Percentiles rank a stretch among this genome's conserved stretches.
These are phyloP conservation scores for Ceratocystis harringtonii DNA, from an alignment of 2,329 filamentous ascomycete species.

Conservation along the genomic window DNA sequence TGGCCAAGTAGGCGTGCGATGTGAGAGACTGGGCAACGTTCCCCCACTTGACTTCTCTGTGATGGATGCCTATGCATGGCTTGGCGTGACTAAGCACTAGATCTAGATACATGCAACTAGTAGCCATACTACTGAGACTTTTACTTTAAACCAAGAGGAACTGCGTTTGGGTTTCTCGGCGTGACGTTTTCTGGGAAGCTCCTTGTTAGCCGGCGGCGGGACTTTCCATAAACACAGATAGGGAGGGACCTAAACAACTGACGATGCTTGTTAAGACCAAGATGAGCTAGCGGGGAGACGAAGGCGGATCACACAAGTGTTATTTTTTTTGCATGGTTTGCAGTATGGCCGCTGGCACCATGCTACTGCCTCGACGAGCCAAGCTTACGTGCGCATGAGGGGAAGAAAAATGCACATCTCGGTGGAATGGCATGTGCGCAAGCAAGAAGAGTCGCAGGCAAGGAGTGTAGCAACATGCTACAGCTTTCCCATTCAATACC, in stretches of 20 bases:
- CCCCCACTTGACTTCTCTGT: too few species aligned
- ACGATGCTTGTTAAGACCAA: background rate
- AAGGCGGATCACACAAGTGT: background rate
- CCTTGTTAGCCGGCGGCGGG: background rate
- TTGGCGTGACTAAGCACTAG: too few species aligned
- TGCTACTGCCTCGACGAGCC: background rate
- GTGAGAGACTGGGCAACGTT: too few species aligned
- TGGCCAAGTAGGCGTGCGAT: background rate
- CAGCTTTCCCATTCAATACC: background rate
- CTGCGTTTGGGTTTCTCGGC: background rate
- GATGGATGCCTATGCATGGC: too few species aligned
- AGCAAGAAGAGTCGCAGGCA: background rate
- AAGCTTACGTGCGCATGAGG: background rate
- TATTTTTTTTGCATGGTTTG: background rate
- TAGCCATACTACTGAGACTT: too few species aligned
- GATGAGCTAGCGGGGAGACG: background rate
- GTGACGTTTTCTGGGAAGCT: background rate
- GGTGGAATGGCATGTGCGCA: constrained; percentile 2
- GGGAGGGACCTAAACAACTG: background rate
- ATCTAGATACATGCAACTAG: too few species aligned
- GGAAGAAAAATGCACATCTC: background rate
- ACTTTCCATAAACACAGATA: background rate
- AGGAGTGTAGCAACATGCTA: background rate
- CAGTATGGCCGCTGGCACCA: background rate
- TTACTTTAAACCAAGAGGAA: too few species aligned